Evolutionary conservation across 2,329 filamentous ascomycete genomes (phyloP).

Genomic region (Aspergillus nomiae): DNA sequence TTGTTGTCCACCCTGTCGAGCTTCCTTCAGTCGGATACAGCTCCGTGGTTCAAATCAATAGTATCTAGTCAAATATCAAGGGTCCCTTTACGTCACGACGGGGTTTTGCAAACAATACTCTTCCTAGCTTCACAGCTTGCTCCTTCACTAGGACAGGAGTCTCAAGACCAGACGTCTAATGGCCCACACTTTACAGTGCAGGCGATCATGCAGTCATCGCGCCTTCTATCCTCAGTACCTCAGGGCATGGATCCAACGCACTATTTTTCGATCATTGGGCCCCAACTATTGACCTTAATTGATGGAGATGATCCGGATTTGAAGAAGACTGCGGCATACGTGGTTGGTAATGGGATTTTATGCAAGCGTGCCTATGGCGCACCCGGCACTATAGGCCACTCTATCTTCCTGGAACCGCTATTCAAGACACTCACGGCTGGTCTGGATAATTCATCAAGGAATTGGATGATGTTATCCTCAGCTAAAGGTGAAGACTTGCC

Average conservation of each 20-base stretch:
- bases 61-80: constrained; percentile 41
- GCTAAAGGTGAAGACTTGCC: not conserved
- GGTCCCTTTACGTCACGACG: constrained; percentile 42
- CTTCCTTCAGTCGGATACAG: constrained; percentile 40
- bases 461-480: constrained; percentile 28
- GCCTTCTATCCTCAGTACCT: constrained; percentile 45
- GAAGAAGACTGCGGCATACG: constrained; percentile 45
- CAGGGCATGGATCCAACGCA: constrained; percentile 34
- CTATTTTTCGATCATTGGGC: constrained; percentile 43
- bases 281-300: constrained; percentile 43
- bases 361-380: constrained; percentile 43
- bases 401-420: constrained; percentile 44
- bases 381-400: constrained; percentile 43
- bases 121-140: constrained; percentile 47
- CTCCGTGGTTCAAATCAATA: constrained; percentile 41
- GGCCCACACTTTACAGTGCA: constrained; percentile 46
- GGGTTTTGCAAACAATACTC: constrained; percentile 45
- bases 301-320: constrained; percentile 44
- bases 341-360: constrained; percentile 47
- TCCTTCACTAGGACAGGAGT: constrained; percentile 39
- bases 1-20: constrained; percentile 40
- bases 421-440: constrained; percentile 40
- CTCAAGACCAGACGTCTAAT: constrained; percentile 29
- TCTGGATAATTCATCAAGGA: constrained; percentile 24
- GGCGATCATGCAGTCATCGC: constrained; percentile 47